These are phyloP conservation scores for Galeopsis tetrahit DNA, from an alignment of 257 asterid genomes.

Conservation along the genomic window DNA sequence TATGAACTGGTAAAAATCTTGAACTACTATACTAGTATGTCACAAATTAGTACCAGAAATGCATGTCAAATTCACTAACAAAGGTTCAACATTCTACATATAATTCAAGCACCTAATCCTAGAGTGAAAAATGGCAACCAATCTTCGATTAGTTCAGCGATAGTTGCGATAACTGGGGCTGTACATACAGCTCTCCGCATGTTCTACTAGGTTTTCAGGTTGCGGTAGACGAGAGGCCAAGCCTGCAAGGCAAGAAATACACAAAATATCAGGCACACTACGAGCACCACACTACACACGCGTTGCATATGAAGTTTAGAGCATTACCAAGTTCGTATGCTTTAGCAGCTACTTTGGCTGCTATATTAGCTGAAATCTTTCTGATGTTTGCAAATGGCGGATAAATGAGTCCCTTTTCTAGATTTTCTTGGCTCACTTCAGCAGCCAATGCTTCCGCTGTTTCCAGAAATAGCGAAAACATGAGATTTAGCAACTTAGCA, in stretches of 20 bases:
- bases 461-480: conserved; percentile 27
- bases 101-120: conserved; percentile 33
- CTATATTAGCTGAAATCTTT: conserved; percentile 88
- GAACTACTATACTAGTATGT: not conserved
- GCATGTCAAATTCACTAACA: conserved; percentile 8
- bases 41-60: not conserved
- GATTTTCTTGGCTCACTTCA: conserved; percentile 74
- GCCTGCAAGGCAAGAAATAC: conserved; percentile 48
- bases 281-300: not conserved
- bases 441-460: conserved; percentile 93
- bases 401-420: conserved; percentile 79
- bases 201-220: conserved; percentile 64
- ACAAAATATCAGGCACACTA: conserved; percentile 1
- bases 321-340: conserved; percentile 82
- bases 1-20: not conserved
- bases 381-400: conserved; percentile 84
- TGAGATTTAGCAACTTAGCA: not conserved
- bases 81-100: conserved; percentile 35
- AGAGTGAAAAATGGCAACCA: conserved; percentile 31
- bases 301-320: not conserved
- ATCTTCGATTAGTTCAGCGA: conserved; percentile 49
- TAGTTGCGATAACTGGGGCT: conserved; percentile 84
- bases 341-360: conserved; percentile 89
- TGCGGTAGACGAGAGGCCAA: conserved; percentile 86
- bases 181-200: conserved; percentile 93